Evolutionary conservation across 768 basidiomycete species (phyloP), one percentile per base, ranked within the genome.

Genomic region (Neoboletus brunneissimus): DNA sequence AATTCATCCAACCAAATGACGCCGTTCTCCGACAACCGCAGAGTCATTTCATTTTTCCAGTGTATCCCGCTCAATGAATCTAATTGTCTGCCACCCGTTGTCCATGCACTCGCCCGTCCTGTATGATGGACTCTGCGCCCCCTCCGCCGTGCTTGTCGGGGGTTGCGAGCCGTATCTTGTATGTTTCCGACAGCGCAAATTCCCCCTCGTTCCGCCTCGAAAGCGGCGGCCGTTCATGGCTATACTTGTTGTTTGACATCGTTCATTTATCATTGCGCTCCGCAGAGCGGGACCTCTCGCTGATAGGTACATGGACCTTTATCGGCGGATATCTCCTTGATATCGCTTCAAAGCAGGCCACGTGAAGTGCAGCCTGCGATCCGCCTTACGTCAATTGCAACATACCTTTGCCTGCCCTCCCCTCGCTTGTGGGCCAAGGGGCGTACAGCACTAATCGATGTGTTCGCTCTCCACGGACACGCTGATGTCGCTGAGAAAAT

Each of bases 391-490:
- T 69, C 68, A 69, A 60, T 48, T 27, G 5, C 48, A 58, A 64
- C 68, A 70, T 64, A 62, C 68, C 62, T 46, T 56, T 64, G 51
- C 68, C 68, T 69, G 68, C 68, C 66, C 60, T 58, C 55, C 47
- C 46, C 55, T 69, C 68, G 67, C 66, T 68, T 70, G 61, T 64
- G 67, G 66, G 63, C 59, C 59, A 64, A 64, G 61, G 62, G 68
- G 60, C 56, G 43, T 35, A 58, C 57, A 51, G 51, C 60, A 55
- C 45, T 48, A 54, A 11, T 61, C 47, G 50, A 52, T 53, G 48
- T 53, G 35, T 48, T 58, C 51, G 27, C 61, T 69, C 64, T 66
- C 68, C 68, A 69, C 68, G 66, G 68, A 58, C 68, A 69, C 47
- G 65, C 63, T 54, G 55, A 32, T 10, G 51, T 48, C 59, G 60